Evolutionary conservation across 2,329 filamentous ascomycete genomes (phyloP).

Genomic region (Diaporthe australafricana): DNA sequence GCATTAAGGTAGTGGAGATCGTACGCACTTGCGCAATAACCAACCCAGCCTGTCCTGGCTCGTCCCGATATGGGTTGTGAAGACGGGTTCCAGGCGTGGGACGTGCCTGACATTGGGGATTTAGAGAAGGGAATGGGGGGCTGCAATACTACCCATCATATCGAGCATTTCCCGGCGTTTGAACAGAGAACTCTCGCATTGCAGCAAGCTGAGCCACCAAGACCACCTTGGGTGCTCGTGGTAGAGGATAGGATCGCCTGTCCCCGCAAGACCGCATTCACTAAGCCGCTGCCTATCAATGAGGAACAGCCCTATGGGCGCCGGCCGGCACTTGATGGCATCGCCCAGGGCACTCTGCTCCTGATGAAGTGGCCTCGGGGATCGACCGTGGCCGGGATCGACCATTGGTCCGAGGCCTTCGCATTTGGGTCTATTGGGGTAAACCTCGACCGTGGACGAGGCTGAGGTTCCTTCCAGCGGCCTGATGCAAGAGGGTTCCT

Average conservation of each 20-base stretch:
- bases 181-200: neutral
- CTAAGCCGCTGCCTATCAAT: neutral
- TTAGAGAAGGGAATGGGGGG: neutral
- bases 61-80: neutral
- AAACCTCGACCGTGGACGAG: conserved; percentile 3
- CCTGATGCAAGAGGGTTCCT: neutral
- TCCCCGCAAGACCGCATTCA: neutral
- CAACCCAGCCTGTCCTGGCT: neutral
- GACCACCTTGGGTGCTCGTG: neutral
- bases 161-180: neutral
- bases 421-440: conserved; percentile 8
- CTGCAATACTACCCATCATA: neutral
- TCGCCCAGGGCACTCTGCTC: neutral
- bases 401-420: conserved; percentile 7
- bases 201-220: neutral
- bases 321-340: neutral
- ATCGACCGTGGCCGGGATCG: conserved; percentile 2
- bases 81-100: neutral
- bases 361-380: neutral
- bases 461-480: conserved; percentile 9
- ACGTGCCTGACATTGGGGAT: conserved; percentile 7
- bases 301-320: neutral
- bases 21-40: conserved; percentile 4
- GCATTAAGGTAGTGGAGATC: neutral
- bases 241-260: conserved; percentile 3